Evolutionary conservation across 768 basidiomycete species (phyloP), one percentile per base, ranked within the genome.

Genomic region (Cystofilobasidium capitatum): DNA sequence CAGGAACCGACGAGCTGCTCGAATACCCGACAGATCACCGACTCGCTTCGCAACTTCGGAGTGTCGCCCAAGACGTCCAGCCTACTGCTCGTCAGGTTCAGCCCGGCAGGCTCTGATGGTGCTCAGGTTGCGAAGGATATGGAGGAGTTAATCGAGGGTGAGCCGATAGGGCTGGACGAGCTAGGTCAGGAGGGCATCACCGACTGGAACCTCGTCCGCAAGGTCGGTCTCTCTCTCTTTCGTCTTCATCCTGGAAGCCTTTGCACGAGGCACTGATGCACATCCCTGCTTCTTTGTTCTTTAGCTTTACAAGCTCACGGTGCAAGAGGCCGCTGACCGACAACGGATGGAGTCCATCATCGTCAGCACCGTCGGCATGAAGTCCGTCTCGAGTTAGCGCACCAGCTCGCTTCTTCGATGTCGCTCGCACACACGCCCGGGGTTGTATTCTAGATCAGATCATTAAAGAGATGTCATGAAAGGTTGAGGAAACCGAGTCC

Each of bases 21-120:
- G 14, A 26, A 16, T 42, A 10, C n/a, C 66, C 22, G n/a, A 22
- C 69, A 93, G 90, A 97, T 98, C 62, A 84, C 87, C 2, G 92
- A 98, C 72, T 87, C 88, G 0, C 84, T 98, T 69, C 82, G 84
- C 59, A 84, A 89, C 66, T 94, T 91, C 72, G 93, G 93, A 7
- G 80, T 96, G 8, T 86, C 87, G 0, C 84, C 87, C 47, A 77
- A 76, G 6, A 86, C 83, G 33, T 81, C 79, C 0, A 79, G 85
- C 17, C 80, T 96, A 24, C 73, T 93, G 37, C 84, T 94, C 13
- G 85, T 94, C 17, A 82, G 85, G 16, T 81, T 96, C 36, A 80
- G 75, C 1, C 68, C 39, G 7, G 33, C n/a, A 16, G 33, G 58
- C 55, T 51, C 60, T 2, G 51, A 55, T 8, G n/a, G 54, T 0